phyloP scores from a whole-genome alignment of 23 red algal species.

The Gracilaria caudata region DNA sequence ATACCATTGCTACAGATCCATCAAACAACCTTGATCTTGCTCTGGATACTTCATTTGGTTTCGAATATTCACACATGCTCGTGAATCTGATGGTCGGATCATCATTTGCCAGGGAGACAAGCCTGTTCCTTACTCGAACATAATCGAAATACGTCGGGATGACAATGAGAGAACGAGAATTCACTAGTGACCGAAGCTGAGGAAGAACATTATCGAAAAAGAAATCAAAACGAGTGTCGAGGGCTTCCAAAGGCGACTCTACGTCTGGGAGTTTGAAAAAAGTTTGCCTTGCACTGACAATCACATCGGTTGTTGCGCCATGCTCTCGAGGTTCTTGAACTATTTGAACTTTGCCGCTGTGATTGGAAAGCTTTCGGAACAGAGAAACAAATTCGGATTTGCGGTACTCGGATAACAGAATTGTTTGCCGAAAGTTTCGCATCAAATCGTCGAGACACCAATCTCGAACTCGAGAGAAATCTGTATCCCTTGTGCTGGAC shows the following conservation, averaged over 20 bases:
- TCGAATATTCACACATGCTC: constrained; percentile 82
- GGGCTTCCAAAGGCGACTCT: constrained; percentile 6
- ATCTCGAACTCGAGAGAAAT: constrained; percentile 85
- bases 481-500: constrained; percentile 58
- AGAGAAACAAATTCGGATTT: constrained; percentile 65
- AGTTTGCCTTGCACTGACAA: constrained; percentile 42
- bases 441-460: constrained; percentile 71
- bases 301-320: constrained; percentile 46
- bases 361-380: constrained; percentile 38
- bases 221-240: constrained; percentile 53
- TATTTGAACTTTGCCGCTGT: constrained; percentile 29
- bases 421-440: constrained; percentile 60
- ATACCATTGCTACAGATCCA: constrained; percentile 60
- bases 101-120: constrained; percentile 47
- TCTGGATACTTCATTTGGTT: constrained; percentile 59
- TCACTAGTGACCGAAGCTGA: constrained; percentile 18
- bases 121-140: constrained; percentile 79
- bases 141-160: constrained; percentile 88
- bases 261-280: constrained; percentile 65
- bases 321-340: constrained; percentile 18
- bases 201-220: constrained; percentile 52
- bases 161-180: constrained; percentile 46
- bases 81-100: constrained; percentile 60
- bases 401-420: constrained; percentile 51
- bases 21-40: constrained; percentile 60